A percentile compares a stretch with the other conserved stretches of the same genome.
These are phyloP conservation scores for Xylariaceae sp. DNA, from an alignment of 2,329 filamentous ascomycete genomes.

Conservation along the genomic window DNA sequence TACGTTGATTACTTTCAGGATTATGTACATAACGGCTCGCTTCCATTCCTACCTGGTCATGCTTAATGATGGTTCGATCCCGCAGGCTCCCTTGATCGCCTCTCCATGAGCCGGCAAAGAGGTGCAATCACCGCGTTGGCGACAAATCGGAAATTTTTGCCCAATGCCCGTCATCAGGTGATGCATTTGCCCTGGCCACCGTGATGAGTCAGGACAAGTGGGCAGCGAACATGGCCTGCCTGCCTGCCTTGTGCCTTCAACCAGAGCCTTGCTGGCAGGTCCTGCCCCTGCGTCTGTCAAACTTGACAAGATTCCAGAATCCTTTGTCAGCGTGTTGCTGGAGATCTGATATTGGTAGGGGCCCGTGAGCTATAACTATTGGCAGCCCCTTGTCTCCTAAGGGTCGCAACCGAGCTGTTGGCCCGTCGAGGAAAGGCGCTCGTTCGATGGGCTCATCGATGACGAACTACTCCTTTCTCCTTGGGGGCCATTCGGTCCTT, in stretches of 20 bases:
- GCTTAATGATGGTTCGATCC: no score
- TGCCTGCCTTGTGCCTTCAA: background rate
- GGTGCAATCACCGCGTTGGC: background rate
- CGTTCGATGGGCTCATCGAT: background rate
- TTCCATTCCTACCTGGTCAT: no score
- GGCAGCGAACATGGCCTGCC: background rate
- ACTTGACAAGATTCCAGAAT: constrained; percentile 1
- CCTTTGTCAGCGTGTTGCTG: background rate
- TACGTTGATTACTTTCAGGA: no score
- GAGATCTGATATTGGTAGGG: constrained; percentile 1
- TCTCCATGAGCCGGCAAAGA: background rate
- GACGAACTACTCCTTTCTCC: background rate
- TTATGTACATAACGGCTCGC: no score
- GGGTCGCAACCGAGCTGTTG: constrained; percentile 1
- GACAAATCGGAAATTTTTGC: no score
- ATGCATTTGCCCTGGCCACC: background rate
- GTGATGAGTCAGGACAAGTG: background rate
- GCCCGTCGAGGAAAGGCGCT: constrained; percentile 1
- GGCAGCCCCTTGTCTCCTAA: background rate
- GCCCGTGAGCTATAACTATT: constrained; percentile 1
- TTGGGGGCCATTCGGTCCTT: background rate
- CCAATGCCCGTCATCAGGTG: background rate
- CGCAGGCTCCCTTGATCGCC: background rate
- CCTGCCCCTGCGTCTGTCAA: background rate
- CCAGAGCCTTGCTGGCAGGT: background rate